Conservation (phyloP, 2,329 filamentous ascomycete species). For the Camillea tinctor region DNA sequence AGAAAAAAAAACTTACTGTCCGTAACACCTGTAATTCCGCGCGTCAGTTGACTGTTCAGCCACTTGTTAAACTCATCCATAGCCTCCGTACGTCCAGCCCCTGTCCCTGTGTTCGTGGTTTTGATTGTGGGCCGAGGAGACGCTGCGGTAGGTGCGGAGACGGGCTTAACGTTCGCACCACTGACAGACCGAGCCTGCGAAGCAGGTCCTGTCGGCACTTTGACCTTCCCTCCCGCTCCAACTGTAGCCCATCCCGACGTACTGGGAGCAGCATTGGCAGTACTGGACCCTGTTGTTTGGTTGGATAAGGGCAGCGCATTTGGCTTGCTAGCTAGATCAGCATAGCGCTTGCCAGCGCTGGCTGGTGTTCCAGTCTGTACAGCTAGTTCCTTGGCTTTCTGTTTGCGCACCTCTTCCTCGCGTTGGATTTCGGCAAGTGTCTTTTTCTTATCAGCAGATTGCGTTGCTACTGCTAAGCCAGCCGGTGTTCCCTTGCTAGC, state of each 20-base stretch:
- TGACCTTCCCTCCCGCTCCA: constrained; percentile 88
- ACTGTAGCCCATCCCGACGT: constrained; percentile 85
- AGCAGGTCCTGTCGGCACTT: constrained; percentile 63
- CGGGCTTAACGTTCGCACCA: constrained; percentile 42
- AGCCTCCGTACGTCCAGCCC: constrained; percentile 52
- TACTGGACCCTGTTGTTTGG: constrained; percentile 36
- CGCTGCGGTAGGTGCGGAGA: constrained; percentile 37
- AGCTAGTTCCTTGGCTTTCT: constrained; percentile 58
- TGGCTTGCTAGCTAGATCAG: constrained; percentile 84
- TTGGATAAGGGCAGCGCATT: constrained; percentile 38
- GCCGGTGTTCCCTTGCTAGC: constrained; percentile 41
- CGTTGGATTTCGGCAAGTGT: constrained; percentile 94
- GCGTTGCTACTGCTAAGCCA: constrained; percentile 32
- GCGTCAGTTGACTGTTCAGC: constrained; percentile 75
- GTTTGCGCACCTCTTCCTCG: constrained; percentile 89
- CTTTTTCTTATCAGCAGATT: constrained; percentile 64
- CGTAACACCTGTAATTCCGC: constrained; percentile 60
- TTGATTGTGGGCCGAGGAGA: constrained; percentile 52
- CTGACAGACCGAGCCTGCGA: constrained; percentile 48
- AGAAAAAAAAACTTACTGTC: constrained; percentile 47
- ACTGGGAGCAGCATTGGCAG: constrained; percentile 33
- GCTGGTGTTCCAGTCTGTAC: constrained; percentile 47
- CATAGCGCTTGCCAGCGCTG: constrained; percentile 78
- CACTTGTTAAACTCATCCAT: constrained; percentile 94
- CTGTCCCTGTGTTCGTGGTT: constrained; percentile 46